phyloP scores from a whole-genome alignment of 805 yeast species.

The Ogataea thermomethanolica region DNA sequence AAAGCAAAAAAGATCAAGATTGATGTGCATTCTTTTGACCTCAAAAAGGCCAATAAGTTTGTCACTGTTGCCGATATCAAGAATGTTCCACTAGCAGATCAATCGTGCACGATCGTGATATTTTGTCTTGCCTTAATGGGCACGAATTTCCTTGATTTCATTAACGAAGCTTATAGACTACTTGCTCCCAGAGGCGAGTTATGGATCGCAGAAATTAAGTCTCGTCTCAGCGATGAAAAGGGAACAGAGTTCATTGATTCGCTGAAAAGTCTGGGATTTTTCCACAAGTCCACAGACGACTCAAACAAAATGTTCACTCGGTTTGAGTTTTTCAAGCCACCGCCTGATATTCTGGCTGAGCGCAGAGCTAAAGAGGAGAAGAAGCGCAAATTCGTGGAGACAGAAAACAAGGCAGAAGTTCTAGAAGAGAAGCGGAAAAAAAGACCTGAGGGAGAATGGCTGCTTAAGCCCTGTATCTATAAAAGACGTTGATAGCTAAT shows the following conservation, averaged over 20 bases:
- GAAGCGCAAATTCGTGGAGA: constrained; percentile 66
- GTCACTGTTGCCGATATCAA: constrained; percentile 96
- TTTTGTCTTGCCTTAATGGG: constrained; percentile 97
- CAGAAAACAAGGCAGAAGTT: constrained; percentile 55
- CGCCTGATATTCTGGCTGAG: constrained; percentile 61
- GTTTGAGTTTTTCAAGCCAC: constrained; percentile 90
- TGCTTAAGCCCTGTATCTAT: constrained; percentile 93
- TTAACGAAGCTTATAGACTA: constrained; percentile 83
- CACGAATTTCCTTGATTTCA: constrained; percentile 88
- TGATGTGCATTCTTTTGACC: constrained; percentile 84
- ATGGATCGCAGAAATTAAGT: constrained; percentile 97
- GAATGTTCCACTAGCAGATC: constrained; percentile 79
- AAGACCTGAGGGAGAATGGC: constrained; percentile 78
- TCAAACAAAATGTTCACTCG: constrained; percentile 89
- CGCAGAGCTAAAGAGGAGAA: constrained; percentile 58
- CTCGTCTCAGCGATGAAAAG: constrained; percentile 73
- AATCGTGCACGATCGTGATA: constrained; percentile 80
- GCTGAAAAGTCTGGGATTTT: constrained; percentile 75
- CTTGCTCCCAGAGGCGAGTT: constrained; percentile 88
- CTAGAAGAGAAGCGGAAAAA: constrained; percentile 51
- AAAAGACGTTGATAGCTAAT: constrained; percentile 64
- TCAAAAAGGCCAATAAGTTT: constrained; percentile 81
- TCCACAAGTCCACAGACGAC: constrained; percentile 84
- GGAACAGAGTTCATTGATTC: constrained; percentile 81
- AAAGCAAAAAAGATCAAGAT: constrained; percentile 40